Evolutionary conservation across 345 rosid species (phyloP), one percentile per base, ranked within the genome.

Genomic region (Balakata baccata): DNA sequence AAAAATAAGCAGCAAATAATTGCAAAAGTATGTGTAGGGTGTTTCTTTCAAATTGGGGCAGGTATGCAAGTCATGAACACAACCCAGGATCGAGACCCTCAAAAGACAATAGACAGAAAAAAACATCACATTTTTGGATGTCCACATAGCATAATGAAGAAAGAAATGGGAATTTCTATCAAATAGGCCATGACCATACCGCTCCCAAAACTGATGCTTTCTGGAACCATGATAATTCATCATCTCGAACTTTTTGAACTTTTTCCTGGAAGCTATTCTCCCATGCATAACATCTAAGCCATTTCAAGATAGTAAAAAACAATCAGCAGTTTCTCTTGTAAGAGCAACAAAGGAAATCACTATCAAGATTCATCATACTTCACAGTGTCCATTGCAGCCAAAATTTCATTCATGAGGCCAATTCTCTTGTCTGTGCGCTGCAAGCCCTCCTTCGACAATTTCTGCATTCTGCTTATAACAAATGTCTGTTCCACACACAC

Each of bases 301-400:
- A 82, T 73, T 78, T 50, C 43, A 64, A 12, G 25, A 61, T 58
- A 52, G 34, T 53, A 52, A 38, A 34, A 20, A 72, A 53, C 17
- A 73, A 39, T 76, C 69, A 70, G 34, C 57, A 49, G 68, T 22
- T 49, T 38, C 29, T 20, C 34, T 22, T 6, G 10, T 1, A 46
- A 66, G 23, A 71, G 57, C 66, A 47, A 69, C 14, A 11, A 72
- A 56, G 45, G 69, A 56, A 69, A 18, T 59, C 13, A 9, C 4
- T 70, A 17, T 34, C 41, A 66, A 64, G 67, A 74, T 74, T n/a
- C 74, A 69, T 67, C 96, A 38, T 92, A 95, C 98, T 95, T 95
- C 79, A 95, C 96, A 69, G 96, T 89, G 74, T 95, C 99, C 99
- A 95, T 92, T 72, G 99, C 97, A 57, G 98, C 99, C 88, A 95